These are phyloP conservation scores for Dioscorea zingiberensis DNA, from an alignment of 106 monocot genomes.

Conservation along the genomic window DNA sequence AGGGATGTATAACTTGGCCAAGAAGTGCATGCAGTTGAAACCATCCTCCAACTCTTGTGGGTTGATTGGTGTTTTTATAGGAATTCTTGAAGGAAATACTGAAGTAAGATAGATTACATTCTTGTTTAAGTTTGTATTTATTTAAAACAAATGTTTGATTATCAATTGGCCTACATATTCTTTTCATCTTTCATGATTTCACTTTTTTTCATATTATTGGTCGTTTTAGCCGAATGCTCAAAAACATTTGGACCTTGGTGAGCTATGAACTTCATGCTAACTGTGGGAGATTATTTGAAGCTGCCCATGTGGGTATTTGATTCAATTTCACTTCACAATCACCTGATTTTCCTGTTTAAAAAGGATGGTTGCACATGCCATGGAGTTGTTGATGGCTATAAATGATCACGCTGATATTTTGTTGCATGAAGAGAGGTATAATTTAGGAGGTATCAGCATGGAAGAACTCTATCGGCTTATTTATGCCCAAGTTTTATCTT, in stretches of 20 bases:
- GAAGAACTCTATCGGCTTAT: constrained; percentile 79
- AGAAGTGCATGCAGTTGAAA: constrained; percentile 84
- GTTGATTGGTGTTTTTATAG: constrained; percentile 49
- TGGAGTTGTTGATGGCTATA: constrained; percentile 64
- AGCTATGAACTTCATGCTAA: constrained; percentile 13
- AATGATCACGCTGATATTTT: constrained; percentile 62
- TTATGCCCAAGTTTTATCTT: constrained; percentile 90
- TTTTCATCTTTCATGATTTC: constrained; percentile 2
- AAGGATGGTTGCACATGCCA: constrained; percentile 91
- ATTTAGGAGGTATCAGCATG: constrained; percentile 84
- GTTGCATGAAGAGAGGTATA: constrained; percentile 78
- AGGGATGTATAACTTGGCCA: constrained; percentile 59
- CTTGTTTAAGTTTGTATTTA: neutral
- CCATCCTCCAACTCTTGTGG: constrained; percentile 36
- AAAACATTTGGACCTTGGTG: constrained; percentile 92
- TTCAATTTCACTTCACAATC: neutral
- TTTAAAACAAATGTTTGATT: no score
- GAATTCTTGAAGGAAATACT: constrained; percentile 77
- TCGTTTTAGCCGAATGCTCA: constrained; percentile 87
- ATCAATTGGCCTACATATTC: neutral
- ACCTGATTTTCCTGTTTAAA: constrained; percentile 8
- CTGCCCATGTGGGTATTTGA: neutral
- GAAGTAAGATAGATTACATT: constrained; percentile 37
- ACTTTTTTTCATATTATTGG: constrained; percentile 26
- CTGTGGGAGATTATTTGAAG: neutral